phyloP scores from a whole-genome alignment of 2,329 filamentous ascomycete species.

The Penicillium corylophilum region DNA sequence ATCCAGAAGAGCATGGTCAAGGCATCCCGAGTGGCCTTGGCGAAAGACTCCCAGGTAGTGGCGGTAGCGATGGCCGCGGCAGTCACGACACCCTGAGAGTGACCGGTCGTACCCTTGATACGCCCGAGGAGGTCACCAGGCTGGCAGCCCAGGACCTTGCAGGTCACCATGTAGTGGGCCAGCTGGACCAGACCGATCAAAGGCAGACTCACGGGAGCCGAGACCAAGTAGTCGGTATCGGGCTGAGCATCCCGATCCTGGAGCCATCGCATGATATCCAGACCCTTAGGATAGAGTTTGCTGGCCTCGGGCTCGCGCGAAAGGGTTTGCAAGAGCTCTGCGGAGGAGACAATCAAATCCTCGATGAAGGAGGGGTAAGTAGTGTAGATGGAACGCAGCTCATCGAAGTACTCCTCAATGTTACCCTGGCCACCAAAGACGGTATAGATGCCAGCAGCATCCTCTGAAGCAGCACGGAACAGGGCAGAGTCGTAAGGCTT shows the following conservation, averaged over 20 bases:
- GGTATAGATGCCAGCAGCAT: slow-evolving; percentile 80
- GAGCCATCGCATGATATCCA: slow-evolving; percentile 93
- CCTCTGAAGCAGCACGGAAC: slow-evolving; percentile 81
- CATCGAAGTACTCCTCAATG: slow-evolving; percentile 99
- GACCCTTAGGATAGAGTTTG: slow-evolving; percentile 96
- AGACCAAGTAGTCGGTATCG: slow-evolving; percentile 90
- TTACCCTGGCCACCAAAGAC: slow-evolving; percentile 98
- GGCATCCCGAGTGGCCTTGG: slow-evolving; percentile 73
- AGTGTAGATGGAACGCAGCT: slow-evolving; percentile 84
- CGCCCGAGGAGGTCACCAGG: slow-evolving; percentile 84
- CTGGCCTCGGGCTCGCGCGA: slow-evolving; percentile 80
- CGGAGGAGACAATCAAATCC: slow-evolving; percentile 76
- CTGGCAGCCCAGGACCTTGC: slow-evolving; percentile 83
- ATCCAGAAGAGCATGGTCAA: slow-evolving; percentile 98
- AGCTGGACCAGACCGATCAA: slow-evolving; percentile 95
- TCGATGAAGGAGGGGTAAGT: slow-evolving; percentile 91
- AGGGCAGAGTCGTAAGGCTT: slow-evolving; percentile 92
- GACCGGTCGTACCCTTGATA: slow-evolving; percentile 85
- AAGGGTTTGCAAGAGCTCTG: slow-evolving; percentile 82
- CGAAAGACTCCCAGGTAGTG: slow-evolving; percentile 89
- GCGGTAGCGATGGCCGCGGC: slow-evolving; percentile 88
- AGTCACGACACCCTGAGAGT: slow-evolving; percentile 94
- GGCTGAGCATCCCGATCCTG: slow-evolving; percentile 85
- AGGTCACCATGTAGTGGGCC: slow-evolving; percentile 92
- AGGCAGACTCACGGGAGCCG: slow-evolving; percentile 91